Evolutionary conservation across 768 basidiomycete genomes (phyloP), one percentile per base, ranked within the genome.

Genomic region (Termitomyces sp.): DNA sequence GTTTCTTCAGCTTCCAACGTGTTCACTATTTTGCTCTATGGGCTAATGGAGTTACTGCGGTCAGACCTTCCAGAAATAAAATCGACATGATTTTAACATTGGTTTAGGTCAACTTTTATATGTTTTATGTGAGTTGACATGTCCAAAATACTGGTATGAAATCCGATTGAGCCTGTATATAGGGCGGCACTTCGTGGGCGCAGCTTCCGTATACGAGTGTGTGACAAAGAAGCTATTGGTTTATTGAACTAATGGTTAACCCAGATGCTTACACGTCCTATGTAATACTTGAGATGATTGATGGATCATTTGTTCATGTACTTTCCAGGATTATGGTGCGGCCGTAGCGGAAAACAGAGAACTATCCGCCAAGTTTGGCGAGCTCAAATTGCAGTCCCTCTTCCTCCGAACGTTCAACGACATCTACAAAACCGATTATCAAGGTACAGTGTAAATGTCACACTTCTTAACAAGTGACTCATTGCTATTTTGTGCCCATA

Each of bases 31-130:
- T 61, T 43, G 60, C 60, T 52, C 46, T 66, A n/a, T 66, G 65
- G 65, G 65, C 62, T n/a, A 63, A 63, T 42, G 65, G 65, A 17
- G 65, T 66, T 31, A 66, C 65, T 37, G 65, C 65, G 20, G 65
- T 66, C 38, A 17, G 62, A 25, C 48, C 9, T 40, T 25, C 36
- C 25, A 43, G 2, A 25, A 8, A 17, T n/a, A 20, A 36, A n/a
- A 20, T 37, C n/a, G 7, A 32, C 29, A 20, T 43, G 37, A 25
- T 51, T 43, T 5, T 15, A 32, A 37, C 36, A 36, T 29, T 56
- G 6, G 11, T 43, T 1, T 59, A 63, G 62, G 62, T 66, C 47
- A 61, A 60, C 15, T 65, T 58, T 34, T 63, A 65, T 38, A 65
- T 65, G 65, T 65, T 65, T 25, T 65, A 63, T 36, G 65, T 63